Evolutionary conservation across 2,329 filamentous ascomycete species (phyloP), one percentile per base, ranked within the genome.

Genomic region (Penicillium verrucosum): DNA sequence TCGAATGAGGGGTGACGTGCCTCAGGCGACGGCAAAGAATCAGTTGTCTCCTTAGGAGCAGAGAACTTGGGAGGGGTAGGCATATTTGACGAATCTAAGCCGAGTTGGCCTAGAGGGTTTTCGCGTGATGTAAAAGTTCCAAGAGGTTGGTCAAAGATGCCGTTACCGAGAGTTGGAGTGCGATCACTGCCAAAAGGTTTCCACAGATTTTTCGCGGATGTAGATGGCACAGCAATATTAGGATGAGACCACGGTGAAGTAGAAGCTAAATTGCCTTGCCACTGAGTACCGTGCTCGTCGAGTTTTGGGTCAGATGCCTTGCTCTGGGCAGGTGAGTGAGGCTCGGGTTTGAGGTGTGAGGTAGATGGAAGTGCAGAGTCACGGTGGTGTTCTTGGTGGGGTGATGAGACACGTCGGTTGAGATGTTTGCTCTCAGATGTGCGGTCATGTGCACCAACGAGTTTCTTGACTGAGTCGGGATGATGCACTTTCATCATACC

Each of bases 401-500:
- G 70, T 9, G 73, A 74, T 54, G 70, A 58, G 30, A 60, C 58
- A 27, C 70, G 73, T 43, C 69, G 72, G 44, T 51, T 53, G 55
- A 69, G 64, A 49, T 69, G 51, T 56, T 74, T 77, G 46, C 16
- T 30, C 34, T 78, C 73, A 40, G 67, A 54, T 16, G 59, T 64
- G 45, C 69, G 71, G 41, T 77, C 72, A 56, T 67, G 70, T 27
- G 70, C 68, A 44, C 70, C 66, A 43, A 73, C 69, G 41, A 77
- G 63, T 63, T 75, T 79, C 64, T 78, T 79, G 29, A 83, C 79
- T 6, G 79, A 73, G 56, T 84, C 81, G 29, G 82, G 76, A 63
- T 82, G 81, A 66, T 85, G 82, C 10, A 85, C 79, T 69, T 84
- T 85, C 79, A 85, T 85, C 80, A 85, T 80, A 42, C 82, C 82